Conservation (phyloP, 2,329 filamentous ascomycete genomes). For the Coniochaeta sp. region DNA sequence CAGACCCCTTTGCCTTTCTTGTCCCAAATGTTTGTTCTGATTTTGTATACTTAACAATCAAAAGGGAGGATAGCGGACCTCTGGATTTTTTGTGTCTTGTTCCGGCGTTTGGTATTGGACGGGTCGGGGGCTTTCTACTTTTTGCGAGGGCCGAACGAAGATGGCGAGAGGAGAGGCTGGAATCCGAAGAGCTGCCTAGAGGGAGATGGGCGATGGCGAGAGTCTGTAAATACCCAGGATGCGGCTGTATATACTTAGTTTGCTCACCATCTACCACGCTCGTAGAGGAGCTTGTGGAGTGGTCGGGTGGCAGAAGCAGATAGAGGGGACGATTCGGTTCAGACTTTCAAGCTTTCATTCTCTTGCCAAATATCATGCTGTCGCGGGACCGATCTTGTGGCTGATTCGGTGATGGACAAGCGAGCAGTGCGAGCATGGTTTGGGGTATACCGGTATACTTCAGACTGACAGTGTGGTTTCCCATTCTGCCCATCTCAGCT, state of each 20-base stretch:
- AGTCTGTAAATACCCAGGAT: not conserved
- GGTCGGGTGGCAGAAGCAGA: not conserved
- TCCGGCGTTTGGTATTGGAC: not conserved
- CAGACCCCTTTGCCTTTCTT: not conserved
- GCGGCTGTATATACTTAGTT: not conserved
- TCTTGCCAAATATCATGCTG: not conserved
- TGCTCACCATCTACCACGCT: not conserved
- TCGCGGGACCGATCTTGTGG: not conserved
- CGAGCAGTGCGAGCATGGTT: too few species aligned
- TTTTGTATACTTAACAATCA: not conserved
- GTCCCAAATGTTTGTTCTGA: not conserved
- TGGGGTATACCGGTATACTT: too few species aligned
- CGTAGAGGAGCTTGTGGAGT: not conserved
- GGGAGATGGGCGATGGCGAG: not conserved
- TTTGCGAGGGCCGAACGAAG: not conserved
- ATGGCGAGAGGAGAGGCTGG: not conserved
- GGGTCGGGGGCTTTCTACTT: not conserved
- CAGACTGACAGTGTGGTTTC: too few species aligned
- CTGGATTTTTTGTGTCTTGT: not conserved
- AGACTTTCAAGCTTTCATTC: not conserved
- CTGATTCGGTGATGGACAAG: too few species aligned
- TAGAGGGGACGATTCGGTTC: not conserved
- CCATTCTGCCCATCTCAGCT: too few species aligned
- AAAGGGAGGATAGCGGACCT: not conserved
- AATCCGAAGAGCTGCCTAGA: not conserved